These are phyloP conservation scores for Leccinum subtestaceum DNA, from an alignment of 768 basidiomycete genomes.

Conservation along the genomic window DNA sequence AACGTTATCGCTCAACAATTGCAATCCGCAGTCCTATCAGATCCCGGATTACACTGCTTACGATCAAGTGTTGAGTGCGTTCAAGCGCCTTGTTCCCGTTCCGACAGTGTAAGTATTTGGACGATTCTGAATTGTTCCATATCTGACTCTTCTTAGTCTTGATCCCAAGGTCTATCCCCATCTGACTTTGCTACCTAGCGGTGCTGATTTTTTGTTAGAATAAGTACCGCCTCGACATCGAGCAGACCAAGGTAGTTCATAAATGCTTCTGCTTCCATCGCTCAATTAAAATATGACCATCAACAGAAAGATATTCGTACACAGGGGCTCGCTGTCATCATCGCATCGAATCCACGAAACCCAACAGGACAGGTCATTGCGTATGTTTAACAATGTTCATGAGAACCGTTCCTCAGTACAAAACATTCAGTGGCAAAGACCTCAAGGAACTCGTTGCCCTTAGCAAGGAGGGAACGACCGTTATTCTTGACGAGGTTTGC, in stretches of 20 bases:
- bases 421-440: slow-evolving; percentile 61
- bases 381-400: slow-evolving; percentile 34
- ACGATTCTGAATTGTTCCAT: neutral
- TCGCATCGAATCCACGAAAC: slow-evolving; percentile 94
- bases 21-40: slow-evolving; percentile 65
- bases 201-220: slow-evolving; percentile 33
- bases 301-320: slow-evolving; percentile 71
- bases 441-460: slow-evolving; percentile 76
- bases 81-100: slow-evolving; percentile 86
- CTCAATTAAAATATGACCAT: slow-evolving; percentile 1
- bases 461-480: slow-evolving; percentile 73
- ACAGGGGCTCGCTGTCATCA: slow-evolving; percentile 80
- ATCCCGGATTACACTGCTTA: slow-evolving; percentile 91
- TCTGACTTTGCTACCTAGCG: neutral
- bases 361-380: slow-evolving; percentile 89
- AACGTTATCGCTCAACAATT: neutral
- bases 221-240: slow-evolving; percentile 76
- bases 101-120: slow-evolving; percentile 71
- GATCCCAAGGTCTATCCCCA: slow-evolving; percentile 40
- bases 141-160: slow-evolving; percentile 33
- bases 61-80: slow-evolving; percentile 79
- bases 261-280: neutral
- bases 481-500: slow-evolving; percentile 79
- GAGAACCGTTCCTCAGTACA: slow-evolving; percentile 8
- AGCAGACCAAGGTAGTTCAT: slow-evolving; percentile 63